phyloP scores from a whole-genome alignment of 768 basidiomycete species.

The Lactarius tabidus region DNA sequence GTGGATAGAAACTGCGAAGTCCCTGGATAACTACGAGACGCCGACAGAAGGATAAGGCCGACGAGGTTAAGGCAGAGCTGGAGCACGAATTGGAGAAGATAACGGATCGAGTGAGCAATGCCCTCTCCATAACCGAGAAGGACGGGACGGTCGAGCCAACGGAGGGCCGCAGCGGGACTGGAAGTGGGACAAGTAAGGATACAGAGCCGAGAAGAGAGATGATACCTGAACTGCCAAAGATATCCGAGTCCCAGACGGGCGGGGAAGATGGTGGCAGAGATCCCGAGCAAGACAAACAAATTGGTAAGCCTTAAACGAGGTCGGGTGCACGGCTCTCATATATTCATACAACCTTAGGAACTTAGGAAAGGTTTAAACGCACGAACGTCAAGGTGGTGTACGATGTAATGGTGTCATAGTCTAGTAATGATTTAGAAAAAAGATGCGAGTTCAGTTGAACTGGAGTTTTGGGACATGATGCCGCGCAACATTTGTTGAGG shows the following conservation, averaged over 20 bases:
- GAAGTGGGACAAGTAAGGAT: background rate
- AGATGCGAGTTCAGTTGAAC: background rate
- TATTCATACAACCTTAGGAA: background rate
- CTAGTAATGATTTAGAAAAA: background rate
- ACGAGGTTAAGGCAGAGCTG: background rate
- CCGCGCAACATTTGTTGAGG: background rate
- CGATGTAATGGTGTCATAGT: background rate
- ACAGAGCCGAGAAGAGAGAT: background rate
- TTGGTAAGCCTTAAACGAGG: background rate
- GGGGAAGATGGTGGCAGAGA: background rate
- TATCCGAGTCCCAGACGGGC: background rate
- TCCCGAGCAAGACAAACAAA: background rate
- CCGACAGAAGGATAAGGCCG: background rate
- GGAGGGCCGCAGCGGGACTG: background rate
- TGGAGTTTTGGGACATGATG: background rate
- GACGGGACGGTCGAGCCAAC: background rate
- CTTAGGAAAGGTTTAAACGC: background rate
- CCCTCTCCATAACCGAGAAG: constrained; percentile 12
- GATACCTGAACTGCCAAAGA: background rate
- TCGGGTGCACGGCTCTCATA: background rate
- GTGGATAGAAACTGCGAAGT: constrained; percentile 14
- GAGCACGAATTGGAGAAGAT: constrained; percentile 19
- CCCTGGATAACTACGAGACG: constrained; percentile 9
- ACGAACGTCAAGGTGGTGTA: background rate
- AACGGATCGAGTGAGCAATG: background rate